Base-by-base conservation (phyloP, 2,329 filamentous ascomycete genomes). In the Grosmannia huntii region DNA sequence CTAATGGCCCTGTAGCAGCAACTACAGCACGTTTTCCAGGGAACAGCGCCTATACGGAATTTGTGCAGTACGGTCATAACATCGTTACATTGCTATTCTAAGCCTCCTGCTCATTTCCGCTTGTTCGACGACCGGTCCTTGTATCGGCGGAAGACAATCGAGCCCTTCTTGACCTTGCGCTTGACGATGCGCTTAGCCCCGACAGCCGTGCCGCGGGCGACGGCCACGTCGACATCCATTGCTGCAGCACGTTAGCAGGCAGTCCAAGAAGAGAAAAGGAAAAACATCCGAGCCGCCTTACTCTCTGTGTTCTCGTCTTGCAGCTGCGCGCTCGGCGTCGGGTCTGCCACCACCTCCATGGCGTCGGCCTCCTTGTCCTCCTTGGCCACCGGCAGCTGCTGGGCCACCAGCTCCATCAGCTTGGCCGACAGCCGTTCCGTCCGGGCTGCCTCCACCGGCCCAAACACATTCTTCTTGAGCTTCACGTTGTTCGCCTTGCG, bases 371-470 rank as follows among this genome's bases (percentile, higher is more conserved):
- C 60, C 36, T 58, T 59, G 44, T 73, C 70, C 31, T 86, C 48
- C 55, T 57, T 57, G n/a, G 38, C 55, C 23, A 5, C 21, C 48
- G 58, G 60, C 51, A 48, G 25, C 49, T 59, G 57, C 68, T 90
- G 84, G 59, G 85, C 79, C 53, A 87, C 87, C 65, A 95, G 71
- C 69, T 91, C 90, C 67, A 91, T 78, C 60, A 96, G 78, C 73
- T 94, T 96, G 61, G 88, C 87, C 46, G 89, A 90, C 41, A 96
- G 82, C 64, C 92, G 85, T 72, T 91, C 86, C 57, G 85, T 86
- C 65, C 92, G 83, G 52, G 87, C 90, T 66, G 80, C 76, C 70
- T 92, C 89, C 58, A 85, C 84, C 19, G 92, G 92, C 1, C 86
- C 89, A 72, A 95, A 96, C 64, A 96, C 86, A 63, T 83, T 84